Conservation (phyloP, 2,329 filamentous ascomycete species). For the Pyrenochaeta sp. region DNA sequence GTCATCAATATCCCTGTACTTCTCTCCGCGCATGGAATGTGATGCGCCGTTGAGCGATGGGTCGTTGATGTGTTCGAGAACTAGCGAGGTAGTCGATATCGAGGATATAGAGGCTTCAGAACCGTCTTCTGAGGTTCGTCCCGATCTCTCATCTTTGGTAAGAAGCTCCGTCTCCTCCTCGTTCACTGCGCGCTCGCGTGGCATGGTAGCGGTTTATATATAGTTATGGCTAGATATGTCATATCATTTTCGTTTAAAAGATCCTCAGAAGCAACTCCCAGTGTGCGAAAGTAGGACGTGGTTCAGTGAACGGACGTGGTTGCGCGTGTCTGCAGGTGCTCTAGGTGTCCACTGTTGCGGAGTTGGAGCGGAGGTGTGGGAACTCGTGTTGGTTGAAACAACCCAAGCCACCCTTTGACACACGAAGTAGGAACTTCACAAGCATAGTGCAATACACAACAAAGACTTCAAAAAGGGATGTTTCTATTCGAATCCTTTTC, state of each 20-base stretch:
- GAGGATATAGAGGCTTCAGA: conserved; percentile 70
- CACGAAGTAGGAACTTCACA: conserved; percentile 22
- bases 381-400: conserved; percentile 38
- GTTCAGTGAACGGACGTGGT: conserved; percentile 9
- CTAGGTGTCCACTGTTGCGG: conserved; percentile 27
- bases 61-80: conserved; percentile 79
- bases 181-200: conserved; percentile 43
- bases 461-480: conserved; percentile 27
- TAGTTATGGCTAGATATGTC: background rate
- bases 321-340: conserved; percentile 2
- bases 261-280: background rate
- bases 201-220: conserved; percentile 34
- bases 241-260: conserved; percentile 25
- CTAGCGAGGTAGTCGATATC: conserved; percentile 82
- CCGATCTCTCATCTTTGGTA: conserved; percentile 42
- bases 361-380: conserved; percentile 38
- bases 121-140: conserved; percentile 46
- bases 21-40: conserved; percentile 40
- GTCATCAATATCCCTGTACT: conserved; percentile 50
- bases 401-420: conserved; percentile 37
- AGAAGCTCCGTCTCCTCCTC: conserved; percentile 59
- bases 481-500: conserved; percentile 38
- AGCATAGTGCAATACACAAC: conserved; percentile 20
- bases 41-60: conserved; percentile 47
- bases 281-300: background rate